These are phyloP conservation scores for Vicia villosa DNA, from an alignment of 306 rosid genomes.

Conservation along the genomic window DNA sequence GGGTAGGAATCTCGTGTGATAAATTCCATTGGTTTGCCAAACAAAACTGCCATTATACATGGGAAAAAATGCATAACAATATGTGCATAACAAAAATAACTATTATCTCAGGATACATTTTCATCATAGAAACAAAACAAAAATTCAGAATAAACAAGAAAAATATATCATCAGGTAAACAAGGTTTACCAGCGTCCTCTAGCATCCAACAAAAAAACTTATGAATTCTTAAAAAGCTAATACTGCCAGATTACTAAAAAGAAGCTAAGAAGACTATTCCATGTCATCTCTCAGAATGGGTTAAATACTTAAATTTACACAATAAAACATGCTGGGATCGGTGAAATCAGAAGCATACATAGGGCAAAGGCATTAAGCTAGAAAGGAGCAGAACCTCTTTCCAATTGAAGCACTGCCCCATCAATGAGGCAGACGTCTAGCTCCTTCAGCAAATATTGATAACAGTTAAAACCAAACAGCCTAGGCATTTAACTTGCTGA, in stretches of 20 bases:
- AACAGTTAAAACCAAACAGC: neutral
- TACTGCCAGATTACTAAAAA: slow-evolving; percentile 18
- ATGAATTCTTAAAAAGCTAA: slow-evolving; percentile 3
- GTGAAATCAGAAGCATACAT: neutral
- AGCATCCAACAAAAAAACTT: slow-evolving; percentile 15
- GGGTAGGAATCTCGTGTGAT: neutral
- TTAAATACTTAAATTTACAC: slow-evolving; percentile 12
- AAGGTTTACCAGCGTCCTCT: neutral
- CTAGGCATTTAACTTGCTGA: slow-evolving; percentile 14
- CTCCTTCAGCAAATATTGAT: neutral
- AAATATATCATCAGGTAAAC: slow-evolving; percentile 17
- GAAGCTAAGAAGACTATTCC: slow-evolving; percentile 28
- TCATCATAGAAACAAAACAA: slow-evolving; percentile 4
- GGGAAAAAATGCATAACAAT: neutral
- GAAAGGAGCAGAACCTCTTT: slow-evolving; percentile 17
- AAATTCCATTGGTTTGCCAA: neutral
- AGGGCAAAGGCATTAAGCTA: neutral
- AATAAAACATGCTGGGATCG: slow-evolving; percentile 13
- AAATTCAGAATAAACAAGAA: neutral
- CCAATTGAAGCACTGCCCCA: slow-evolving; percentile 12
- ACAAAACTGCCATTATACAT: slow-evolving; percentile 8
- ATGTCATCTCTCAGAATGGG: slow-evolving; percentile 11
- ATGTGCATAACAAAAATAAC: neutral
- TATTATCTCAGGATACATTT: neutral
- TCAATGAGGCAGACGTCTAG: slow-evolving; percentile 8